Evolutionary conservation across 2,329 filamentous ascomycete genomes (phyloP), one percentile per base, ranked within the genome.

Genomic region (Dothideomycetes sp.): DNA sequence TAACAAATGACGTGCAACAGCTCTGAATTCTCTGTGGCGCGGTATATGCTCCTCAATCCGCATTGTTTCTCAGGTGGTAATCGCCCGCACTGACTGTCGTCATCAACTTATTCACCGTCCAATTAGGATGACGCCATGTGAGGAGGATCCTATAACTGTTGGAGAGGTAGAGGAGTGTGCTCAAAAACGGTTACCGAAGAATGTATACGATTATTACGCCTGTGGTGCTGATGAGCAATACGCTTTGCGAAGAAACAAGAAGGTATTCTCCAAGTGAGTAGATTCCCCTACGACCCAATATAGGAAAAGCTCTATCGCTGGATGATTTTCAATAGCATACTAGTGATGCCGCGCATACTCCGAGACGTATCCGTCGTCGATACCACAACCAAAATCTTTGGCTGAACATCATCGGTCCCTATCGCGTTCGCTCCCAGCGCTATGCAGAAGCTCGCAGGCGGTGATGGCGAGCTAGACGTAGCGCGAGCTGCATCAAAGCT

Each of bases 331-430:
- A 7, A 18, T 7, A 45, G 45, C 44, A 48, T 55, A 34, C 34
- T 43, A 15, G 24, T 58, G 43, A 47, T 56, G 36, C 46, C 51
- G 8, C 54, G 62, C 14, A 59, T 64, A 2, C 50, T 65, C 5
- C 47, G 53, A 19, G 60, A 65, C 46, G 59, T 65, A 10, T 55
- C 53, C 2, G 44, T 45, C 5, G 50, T 64, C 27, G 57, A 65
- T 42, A 64, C 63, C 1, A 60, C 57, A 4, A 64, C 64, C 0
- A 57, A 59, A 0, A 57, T 75, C 10, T 66, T 73, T 10, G 69
- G 68, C 3, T 56, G n/a, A 51, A 42, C 50, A 44, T 35, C 49
- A 68, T 34, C 50, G 60, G 3, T 59, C 2, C 56, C 56, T 2
- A 48, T 58, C n/a, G 55, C 46, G 4, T 49, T 58, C 18, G 56